A percentile compares a stretch with the other conserved stretches of the same genome.
phyloP scores from a whole-genome alignment of 2,329 filamentous ascomycete genomes.

The Xylaria sp. region DNA sequence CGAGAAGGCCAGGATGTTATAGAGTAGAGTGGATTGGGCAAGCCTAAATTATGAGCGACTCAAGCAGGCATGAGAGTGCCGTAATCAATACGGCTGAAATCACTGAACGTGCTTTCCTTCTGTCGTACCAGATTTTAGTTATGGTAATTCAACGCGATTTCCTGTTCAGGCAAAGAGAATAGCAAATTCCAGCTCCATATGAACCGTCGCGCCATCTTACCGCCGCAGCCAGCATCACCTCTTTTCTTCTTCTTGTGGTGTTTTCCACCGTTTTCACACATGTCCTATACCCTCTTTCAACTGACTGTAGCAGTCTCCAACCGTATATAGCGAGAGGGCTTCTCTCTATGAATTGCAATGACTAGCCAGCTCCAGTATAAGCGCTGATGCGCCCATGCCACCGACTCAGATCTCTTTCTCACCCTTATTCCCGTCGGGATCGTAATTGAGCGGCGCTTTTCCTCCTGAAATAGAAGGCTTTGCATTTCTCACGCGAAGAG shows the following conservation, averaged over 20 bases:
- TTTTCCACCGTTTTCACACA: neutral
- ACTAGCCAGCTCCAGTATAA: neutral
- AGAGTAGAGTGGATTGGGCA: too few relatives aligned
- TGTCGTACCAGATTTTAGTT: neutral
- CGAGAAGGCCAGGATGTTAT: too few relatives aligned
- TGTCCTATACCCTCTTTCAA: neutral
- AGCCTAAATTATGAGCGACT: too few relatives aligned
- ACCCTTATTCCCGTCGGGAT: neutral
- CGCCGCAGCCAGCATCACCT: too few relatives aligned
- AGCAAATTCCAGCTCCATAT: neutral
- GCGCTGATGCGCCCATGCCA: neutral
- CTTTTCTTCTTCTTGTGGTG: too few relatives aligned
- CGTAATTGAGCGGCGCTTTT: neutral
- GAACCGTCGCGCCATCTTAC: neutral
- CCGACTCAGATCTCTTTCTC: neutral
- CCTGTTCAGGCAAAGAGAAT: neutral
- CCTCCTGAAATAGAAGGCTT: neutral
- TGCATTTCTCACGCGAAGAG: neutral
- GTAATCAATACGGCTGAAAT: neutral
- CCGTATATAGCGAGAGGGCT: neutral
- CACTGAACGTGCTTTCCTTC: too few relatives aligned
- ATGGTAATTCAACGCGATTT: constrained; percentile 8
- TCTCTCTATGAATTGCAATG: neutral
- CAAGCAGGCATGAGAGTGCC: neutral
- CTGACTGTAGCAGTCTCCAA: neutral